These are phyloP conservation scores for Lycium barbarum DNA, from an alignment of 257 asterid species.

Conservation along the genomic window DNA sequence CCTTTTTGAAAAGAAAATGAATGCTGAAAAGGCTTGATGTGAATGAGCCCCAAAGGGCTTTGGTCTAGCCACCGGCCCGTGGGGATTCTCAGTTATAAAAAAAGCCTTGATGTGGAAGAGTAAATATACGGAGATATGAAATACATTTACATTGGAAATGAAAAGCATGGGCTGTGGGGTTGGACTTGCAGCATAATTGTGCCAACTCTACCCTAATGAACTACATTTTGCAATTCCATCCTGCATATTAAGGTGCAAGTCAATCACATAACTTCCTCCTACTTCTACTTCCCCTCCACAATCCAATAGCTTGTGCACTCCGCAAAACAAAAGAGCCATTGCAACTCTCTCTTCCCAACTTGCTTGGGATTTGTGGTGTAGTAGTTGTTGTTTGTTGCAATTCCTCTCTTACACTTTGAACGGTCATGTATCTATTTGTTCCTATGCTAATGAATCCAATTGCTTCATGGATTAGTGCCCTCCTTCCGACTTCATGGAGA, in stretches of 20 bases:
- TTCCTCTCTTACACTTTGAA: background rate
- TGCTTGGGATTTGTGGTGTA: background rate
- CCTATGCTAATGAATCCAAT: background rate
- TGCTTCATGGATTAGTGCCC: background rate
- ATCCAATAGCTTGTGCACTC: background rate
- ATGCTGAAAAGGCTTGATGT: background rate
- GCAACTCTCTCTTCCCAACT: background rate
- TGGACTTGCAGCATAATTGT: constrained; percentile 17
- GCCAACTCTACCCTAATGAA: background rate
- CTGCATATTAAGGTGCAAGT: constrained; percentile 9
- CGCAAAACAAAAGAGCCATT: background rate
- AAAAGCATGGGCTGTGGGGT: background rate
- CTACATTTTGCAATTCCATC: background rate
- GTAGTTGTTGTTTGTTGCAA: background rate
- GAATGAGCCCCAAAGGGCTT: background rate
- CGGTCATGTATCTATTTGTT: background rate
- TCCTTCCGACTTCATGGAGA: background rate
- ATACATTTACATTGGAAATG: constrained; percentile 9
- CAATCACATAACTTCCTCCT: background rate
- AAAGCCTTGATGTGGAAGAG: background rate
- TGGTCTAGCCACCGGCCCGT: background rate
- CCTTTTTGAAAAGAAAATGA: background rate
- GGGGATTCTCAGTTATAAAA: background rate
- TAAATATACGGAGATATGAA: background rate
- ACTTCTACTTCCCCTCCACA: background rate